Conservation (phyloP, 2,329 filamentous ascomycete genomes). For the Geosmithia flava region DNA sequence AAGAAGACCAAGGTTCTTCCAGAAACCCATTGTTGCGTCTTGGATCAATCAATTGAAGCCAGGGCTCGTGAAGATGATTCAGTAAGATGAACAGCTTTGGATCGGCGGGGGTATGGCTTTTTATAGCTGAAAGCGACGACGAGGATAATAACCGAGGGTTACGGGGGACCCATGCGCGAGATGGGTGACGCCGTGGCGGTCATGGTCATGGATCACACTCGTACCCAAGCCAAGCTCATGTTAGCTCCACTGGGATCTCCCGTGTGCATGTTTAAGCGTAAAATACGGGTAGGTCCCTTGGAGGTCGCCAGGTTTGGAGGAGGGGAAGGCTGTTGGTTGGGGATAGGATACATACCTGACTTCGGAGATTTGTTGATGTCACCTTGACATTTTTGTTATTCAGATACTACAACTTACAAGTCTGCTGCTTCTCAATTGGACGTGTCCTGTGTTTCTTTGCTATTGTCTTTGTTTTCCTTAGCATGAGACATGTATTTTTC, state of each 20-base stretch:
- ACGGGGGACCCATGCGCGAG: background rate
- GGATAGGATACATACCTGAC: background rate
- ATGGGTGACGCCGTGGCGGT: background rate
- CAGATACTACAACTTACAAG: background rate
- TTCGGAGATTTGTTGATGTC: background rate
- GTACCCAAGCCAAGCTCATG: background rate
- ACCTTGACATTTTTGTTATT: background rate
- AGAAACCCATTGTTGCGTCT: background rate
- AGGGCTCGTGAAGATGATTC: background rate
- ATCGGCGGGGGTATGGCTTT: background rate
- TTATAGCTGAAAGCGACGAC: background rate
- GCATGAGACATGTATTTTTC: no score
- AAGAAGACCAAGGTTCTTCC: conserved; percentile 1
- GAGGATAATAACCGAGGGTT: background rate
- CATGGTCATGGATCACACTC: background rate
- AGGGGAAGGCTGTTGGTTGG: background rate
- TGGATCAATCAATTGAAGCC: background rate
- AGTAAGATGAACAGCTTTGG: background rate
- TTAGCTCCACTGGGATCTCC: background rate
- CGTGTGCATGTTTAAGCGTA: background rate
- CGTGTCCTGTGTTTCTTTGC: no score
- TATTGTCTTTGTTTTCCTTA: no score
- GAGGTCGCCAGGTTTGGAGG: background rate
- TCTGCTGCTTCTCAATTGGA: no score
- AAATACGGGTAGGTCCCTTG: background rate